Base-by-base conservation (phyloP, 768 basidiomycete species). In the Mycena indigotica region DNA sequence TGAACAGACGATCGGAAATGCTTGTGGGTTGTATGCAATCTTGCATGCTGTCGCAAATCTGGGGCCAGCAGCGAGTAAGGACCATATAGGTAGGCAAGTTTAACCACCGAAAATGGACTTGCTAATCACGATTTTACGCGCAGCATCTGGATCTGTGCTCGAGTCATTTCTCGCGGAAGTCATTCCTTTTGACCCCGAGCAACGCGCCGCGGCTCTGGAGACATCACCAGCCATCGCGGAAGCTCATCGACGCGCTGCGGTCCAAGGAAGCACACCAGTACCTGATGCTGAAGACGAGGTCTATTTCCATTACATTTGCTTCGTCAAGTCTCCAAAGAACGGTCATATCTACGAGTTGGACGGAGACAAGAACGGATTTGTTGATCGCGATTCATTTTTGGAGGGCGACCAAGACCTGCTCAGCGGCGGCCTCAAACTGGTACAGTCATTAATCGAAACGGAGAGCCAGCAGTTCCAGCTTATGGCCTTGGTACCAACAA, bases 21-120 rank as follows among this genome's bases (percentile, higher is more conserved):
- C 75, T 1, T 76, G 75, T 53, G 75, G 75, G 2, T 62, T 76
- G 5, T 74, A 75, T 54, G 75, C 67, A 1, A 67, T 75, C 44
- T 52, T 76, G 40, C 75, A 76, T 55, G 68, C 70, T 3, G 57
- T 73, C 13, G 69, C 65, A 4, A 76, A 76, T 55, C 69, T 67
- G 2, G 55, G 65, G 5, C 28, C 50, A 40, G 28, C 46, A 40
- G 63, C 63, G 8, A n/a, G n/a, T n/a, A 56, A 49, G 29, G 51
- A 41, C 50, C 69, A 59, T 54, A 69, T 74, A 30, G 53, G 73
- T 70, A 28, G 28, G 59, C 53, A 21, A 15, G 16, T 24, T 28
- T 10, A 26, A 21, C 29, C 5, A 13, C 5, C 24, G 25, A 8
- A 40, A 24, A 19, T 19, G n/a, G n/a, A n/a, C n/a, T 10, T 16